Conservation (phyloP, 129 eudicot genomes). For the Erigeron canadensis region DNA sequence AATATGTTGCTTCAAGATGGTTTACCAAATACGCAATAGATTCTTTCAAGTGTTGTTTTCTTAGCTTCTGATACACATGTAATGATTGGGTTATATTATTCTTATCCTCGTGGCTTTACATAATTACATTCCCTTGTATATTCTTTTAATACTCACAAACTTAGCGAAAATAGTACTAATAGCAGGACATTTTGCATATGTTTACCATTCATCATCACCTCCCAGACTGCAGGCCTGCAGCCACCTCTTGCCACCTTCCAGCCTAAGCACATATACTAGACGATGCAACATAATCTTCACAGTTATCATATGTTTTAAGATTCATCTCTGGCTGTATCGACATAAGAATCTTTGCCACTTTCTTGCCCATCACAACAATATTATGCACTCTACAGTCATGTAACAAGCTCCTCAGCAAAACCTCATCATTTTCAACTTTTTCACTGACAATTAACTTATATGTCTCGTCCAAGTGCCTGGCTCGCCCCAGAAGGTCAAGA, state of each 20-base stretch:
- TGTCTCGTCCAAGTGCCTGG: conserved; percentile 45
- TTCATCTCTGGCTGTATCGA: background rate
- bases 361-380: conserved; percentile 51
- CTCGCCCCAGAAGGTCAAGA: conserved; percentile 48
- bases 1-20: no score
- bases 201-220: conserved; percentile 34
- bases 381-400: conserved; percentile 45
- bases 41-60: no score
- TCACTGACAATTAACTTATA: conserved; percentile 37
- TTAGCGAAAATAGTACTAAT: conserved; percentile 38
- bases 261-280: conserved; percentile 53
- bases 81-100: no score
- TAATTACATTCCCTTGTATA: no score
- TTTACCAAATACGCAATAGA: no score
- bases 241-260: conserved; percentile 55
- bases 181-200: conserved; percentile 42
- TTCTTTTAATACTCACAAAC: conserved; percentile 3
- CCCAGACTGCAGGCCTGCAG: conserved; percentile 41
- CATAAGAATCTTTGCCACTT: conserved; percentile 43
- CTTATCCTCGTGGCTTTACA: no score
- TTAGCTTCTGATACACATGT: no score
- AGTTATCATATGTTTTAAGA: conserved; percentile 12
- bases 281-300: conserved; percentile 53
- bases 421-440: conserved; percentile 34
- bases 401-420: conserved; percentile 53